Conservation (phyloP, 2,329 filamentous ascomycete genomes). For the Talaromyces sp. region DNA sequence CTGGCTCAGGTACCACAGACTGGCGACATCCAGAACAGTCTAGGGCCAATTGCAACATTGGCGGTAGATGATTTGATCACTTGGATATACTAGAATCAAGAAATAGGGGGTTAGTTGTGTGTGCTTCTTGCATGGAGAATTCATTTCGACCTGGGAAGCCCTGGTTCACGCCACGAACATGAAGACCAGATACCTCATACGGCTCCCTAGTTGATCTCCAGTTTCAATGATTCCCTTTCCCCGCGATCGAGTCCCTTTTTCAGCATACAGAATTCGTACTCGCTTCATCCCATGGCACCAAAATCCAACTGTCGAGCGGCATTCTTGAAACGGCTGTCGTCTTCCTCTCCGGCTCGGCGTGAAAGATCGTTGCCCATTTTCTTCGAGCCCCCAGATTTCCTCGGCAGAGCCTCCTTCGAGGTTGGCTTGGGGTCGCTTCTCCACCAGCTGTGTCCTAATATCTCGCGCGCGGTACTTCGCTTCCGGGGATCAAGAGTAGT, state of each 20-base stretch:
- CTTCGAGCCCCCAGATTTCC: constrained; percentile 66
- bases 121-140: neutral
- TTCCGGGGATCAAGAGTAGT: constrained; percentile 81
- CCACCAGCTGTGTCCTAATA: constrained; percentile 85
- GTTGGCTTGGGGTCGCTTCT: constrained; percentile 76
- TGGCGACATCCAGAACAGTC: neutral
- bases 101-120: neutral
- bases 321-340: constrained; percentile 62
- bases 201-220: neutral
- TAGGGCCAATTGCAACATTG: neutral
- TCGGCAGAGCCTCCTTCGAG: constrained; percentile 73
- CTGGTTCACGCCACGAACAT: neutral
- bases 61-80: neutral
- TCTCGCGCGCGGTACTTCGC: constrained; percentile 69
- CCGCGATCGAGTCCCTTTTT: too few relatives aligned
- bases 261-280: neutral
- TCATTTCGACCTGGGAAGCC: neutral
- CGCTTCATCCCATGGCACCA: constrained; percentile 35
- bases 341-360: constrained; percentile 66
- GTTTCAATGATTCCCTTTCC: too few relatives aligned
- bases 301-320: constrained; percentile 82
- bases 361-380: constrained; percentile 80
- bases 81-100: too few relatives aligned
- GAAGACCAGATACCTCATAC: neutral
- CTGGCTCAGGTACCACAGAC: neutral